Percentiles rank a stretch among this genome's conserved stretches.
phyloP scores from a whole-genome alignment of 1,284 basidiomycete genomes.

The Gomphus sp. region DNA sequence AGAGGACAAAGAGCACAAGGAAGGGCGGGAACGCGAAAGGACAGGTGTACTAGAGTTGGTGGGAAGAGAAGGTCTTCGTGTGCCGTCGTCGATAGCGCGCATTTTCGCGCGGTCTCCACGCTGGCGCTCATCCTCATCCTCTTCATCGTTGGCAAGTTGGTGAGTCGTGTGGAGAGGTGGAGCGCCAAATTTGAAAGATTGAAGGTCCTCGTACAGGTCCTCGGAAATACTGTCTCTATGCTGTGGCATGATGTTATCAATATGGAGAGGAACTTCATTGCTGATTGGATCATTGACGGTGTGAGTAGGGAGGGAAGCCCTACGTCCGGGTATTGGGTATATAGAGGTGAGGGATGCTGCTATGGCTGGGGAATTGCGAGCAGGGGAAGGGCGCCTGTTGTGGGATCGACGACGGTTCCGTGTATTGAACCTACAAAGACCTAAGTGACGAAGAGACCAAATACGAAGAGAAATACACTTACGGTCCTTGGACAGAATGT shows the following conservation, averaged over 20 bases:
- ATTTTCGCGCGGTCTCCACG: conserved; percentile 31
- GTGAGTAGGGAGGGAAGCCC: conserved; percentile 5
- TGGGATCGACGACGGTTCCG: conserved; percentile 8
- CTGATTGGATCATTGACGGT: conserved; percentile 2
- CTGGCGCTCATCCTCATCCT: conserved; percentile 26
- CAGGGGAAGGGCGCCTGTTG: background rate
- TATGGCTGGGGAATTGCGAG: conserved; percentile 7
- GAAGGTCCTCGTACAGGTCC: conserved; percentile 29
- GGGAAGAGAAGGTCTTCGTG: conserved; percentile 34
- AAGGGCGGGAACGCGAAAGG: background rate
- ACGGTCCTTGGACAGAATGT: conserved; percentile 5
- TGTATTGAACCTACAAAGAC: background rate
- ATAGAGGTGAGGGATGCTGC: background rate
- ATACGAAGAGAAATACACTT: background rate
- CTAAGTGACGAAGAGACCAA: background rate
- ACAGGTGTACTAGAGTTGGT: conserved; percentile 19
- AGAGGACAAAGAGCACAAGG: conserved; percentile 1
- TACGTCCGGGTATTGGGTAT: background rate
- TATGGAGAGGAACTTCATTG: background rate
- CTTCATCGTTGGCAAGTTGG: conserved; percentile 18
- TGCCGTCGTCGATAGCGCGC: conserved; percentile 38
- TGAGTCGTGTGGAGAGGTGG: conserved; percentile 15
- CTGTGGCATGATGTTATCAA: background rate
- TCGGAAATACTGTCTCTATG: conserved; percentile 16
- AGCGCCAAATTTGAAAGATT: conserved; percentile 32